Conservation (phyloP, 1,139 yeast species). For the Geotrichum bryndzae region DNA sequence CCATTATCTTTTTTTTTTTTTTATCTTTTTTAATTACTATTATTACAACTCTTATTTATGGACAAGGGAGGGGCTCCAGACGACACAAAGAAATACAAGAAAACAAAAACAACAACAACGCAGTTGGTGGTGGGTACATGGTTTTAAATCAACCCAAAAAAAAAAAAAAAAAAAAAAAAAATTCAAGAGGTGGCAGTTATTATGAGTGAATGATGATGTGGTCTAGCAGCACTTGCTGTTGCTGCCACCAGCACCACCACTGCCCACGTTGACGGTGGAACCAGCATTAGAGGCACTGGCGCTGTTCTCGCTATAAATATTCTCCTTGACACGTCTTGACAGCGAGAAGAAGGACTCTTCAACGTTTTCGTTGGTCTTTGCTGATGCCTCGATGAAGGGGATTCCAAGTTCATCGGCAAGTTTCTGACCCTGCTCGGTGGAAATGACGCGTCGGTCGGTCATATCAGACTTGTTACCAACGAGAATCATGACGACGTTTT, state of each 20-base stretch:
- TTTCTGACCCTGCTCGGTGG: conserved; percentile 82
- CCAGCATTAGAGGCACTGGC: conserved; percentile 20
- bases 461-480: conserved; percentile 96
- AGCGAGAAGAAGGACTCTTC: conserved; percentile 86
- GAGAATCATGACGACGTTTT: conserved; percentile 85
- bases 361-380: conserved; percentile 87
- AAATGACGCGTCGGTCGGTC: conserved; percentile 61
- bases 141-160: background rate
- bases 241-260: conserved; percentile 15
- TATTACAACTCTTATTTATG: background rate
- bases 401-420: conserved; percentile 83
- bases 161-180: background rate
- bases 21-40: background rate
- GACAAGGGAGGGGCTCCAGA: background rate
- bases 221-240: conserved; percentile 27
- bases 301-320: conserved; percentile 41
- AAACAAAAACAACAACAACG: background rate
- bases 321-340: conserved; percentile 83
- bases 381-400: conserved; percentile 92
- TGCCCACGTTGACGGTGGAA: conserved; percentile 26
- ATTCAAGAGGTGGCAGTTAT: background rate
- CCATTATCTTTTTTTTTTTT: background rate
- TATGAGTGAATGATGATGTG: background rate
- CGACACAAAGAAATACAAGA: background rate
- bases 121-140: background rate